Evolutionary conservation across 345 rosid genomes (phyloP), one percentile per base, ranked within the genome.

Genomic region (Erysimum cheiranthoides): DNA sequence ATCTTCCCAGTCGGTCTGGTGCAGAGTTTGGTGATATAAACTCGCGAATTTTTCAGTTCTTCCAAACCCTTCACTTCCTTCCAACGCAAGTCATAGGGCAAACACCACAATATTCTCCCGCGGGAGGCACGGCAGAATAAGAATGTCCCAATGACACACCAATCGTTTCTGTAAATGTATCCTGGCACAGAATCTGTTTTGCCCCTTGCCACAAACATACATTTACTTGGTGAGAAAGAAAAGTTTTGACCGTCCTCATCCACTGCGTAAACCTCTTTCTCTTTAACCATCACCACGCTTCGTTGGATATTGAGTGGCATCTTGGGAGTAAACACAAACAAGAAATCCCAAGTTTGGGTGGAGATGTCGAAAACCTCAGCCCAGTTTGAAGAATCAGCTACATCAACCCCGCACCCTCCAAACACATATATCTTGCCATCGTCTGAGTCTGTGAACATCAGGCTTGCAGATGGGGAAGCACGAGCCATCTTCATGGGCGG

Each of bases 41-140:
- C 17, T 17, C 52, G 8, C 17, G 17, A 13, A 6, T n/a, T 3
- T 45, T n/a, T 2, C 9, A 66, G 72, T 25, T 52, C 38, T 66
- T 66, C 14, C 49, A 68, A 52, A 52, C 61, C 61, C 50, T 68
- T 68, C 6, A 68, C 72, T 52, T 68, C 72, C 72, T 68, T 38
- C 72, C 61, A 68, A 38, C 13, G 9, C 36, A 36, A 21, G 10
- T 67, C 61, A 42, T 38, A 13, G 6, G 72, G 61, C 10, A 8
- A 25, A 53, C 61, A 38, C 61, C 72, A 68, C 5, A 52, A 11
- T 52, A 68, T 52, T n/a, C n/a, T 68, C 61, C 72, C 50, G 36
- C 60, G 13, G 21, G 11, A 0, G 13, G 10, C 49, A 14, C 10
- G 72, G 13, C 36, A 36, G 34, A 35, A 52, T 5, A 67, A 8